Evolutionary conservation across 148 eudicot genomes (phyloP).

Genomic region (Amaranthus cruentus): DNA sequence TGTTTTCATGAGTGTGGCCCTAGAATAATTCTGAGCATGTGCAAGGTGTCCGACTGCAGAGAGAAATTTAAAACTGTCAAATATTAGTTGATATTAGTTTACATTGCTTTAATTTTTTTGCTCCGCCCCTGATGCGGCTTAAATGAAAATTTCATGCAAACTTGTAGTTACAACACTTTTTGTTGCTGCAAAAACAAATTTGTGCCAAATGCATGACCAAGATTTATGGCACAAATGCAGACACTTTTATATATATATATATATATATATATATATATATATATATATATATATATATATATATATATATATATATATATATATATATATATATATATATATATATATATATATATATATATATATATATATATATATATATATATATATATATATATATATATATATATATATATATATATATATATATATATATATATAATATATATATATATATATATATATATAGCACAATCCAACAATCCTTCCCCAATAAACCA

Average conservation of each 20-base stretch:
- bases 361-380: neutral
- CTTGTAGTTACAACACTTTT: neutral
- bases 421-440: neutral
- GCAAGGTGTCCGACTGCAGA: too few species aligned
- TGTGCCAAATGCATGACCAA: slow-evolving; percentile 18
- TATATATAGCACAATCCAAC: neutral
- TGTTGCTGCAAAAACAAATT: neutral
- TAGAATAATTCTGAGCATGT: too few species aligned
- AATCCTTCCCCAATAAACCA: slow-evolving; percentile 1
- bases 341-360: neutral
- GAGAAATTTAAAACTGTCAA: too few species aligned
- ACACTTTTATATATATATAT: slow-evolving; percentile 1
- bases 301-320: neutral
- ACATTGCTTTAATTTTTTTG: too few species aligned
- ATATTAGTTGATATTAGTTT: too few species aligned
- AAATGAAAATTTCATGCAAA: neutral
- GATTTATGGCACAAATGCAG: neutral
- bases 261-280: neutral
- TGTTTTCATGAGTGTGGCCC: too few species aligned
- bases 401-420: neutral
- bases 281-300: too few species aligned
- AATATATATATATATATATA: too few species aligned
- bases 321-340: neutral
- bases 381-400: neutral
- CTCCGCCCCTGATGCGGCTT: neutral